Base-by-base conservation (phyloP, 1,139 yeast species). In the Diutina pseudorugosa region DNA sequence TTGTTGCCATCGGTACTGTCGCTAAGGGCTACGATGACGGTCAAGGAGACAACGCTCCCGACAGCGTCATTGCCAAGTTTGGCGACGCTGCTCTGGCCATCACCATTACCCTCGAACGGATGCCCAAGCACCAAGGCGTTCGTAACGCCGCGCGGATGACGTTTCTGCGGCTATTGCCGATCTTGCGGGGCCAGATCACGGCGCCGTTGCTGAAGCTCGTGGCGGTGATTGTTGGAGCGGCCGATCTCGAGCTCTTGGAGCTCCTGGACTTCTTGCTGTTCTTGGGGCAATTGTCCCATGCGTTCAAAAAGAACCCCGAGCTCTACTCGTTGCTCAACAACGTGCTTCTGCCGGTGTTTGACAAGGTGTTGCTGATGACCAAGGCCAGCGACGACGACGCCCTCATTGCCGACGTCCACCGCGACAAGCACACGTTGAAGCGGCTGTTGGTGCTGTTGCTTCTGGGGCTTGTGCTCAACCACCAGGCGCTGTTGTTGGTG, bases 1-100 rank as follows among this genome's bases (percentile, higher is more conserved):
- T 94, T 51, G 80, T 88, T 82, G 93, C 97, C 0, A 79, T 93
- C 52, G 97, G 97, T 41, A 88, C 96, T 0, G 77, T 91, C 61
- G 86, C 91, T 2, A 79, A 93, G 62, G 98, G 98, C 1, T 83
- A 86, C 60, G 85, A 82, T 57, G 75, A 45, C 18, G 49, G 49
- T 12, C 23, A 45, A 6, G 21, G 23, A 16, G 40, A 45, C 8
- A 16, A 25, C 19, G 47, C 25, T 12, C 30, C 47, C 7, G 47
- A 43, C 4, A 25, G 30, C 33, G 30, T 43, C n/a, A 25, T 43
- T 18, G 40, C 40, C n/a, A 45, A 27, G 49, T 45, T 45, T 45
- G 23, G 40, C 40, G 49, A 45, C 20, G 49, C 27, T n/a, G 49
- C 49, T 3, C 23, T 11, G 14, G 49, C 49, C 23, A 19, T 45